These are phyloP conservation scores for Auricularia sp. DNA, from an alignment of 768 basidiomycete species.

Conservation along the genomic window DNA sequence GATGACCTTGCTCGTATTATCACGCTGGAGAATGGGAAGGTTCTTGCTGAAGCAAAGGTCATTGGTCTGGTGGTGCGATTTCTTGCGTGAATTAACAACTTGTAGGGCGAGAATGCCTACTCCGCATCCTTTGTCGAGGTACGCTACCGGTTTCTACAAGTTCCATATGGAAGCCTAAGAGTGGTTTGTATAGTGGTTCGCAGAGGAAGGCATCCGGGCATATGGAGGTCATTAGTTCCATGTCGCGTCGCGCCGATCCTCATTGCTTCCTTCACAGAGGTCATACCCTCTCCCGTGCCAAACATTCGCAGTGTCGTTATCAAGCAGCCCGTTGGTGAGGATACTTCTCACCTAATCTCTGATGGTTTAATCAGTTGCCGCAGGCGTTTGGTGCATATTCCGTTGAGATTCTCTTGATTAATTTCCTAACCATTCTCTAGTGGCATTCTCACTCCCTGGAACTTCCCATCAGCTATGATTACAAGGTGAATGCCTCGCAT, in stretches of 20 bases:
- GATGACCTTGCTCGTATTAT: constrained; percentile 85
- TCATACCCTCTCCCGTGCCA: constrained; percentile 65
- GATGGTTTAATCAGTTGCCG: too few relatives aligned
- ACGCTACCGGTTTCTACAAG: constrained; percentile 15
- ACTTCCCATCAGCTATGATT: constrained; percentile 87
- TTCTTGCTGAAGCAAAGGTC: constrained; percentile 74
- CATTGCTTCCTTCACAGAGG: constrained; percentile 35
- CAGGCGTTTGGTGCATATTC: neutral
- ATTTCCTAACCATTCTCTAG: constrained; percentile 24
- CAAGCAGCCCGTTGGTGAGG: constrained; percentile 76
- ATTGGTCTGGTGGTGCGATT: neutral
- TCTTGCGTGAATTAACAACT: neutral
- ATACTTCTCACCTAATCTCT: neutral
- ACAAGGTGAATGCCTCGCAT: constrained; percentile 15
- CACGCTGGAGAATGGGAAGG: constrained; percentile 78
- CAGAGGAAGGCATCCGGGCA: constrained; percentile 83
- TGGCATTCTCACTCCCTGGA: constrained; percentile 78
- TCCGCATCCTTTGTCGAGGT: constrained; percentile 80
- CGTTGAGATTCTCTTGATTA: neutral
- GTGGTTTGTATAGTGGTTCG: constrained; percentile 59
- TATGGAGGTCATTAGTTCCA: constrained; percentile 58
- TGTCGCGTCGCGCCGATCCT: neutral
- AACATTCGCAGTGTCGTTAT: constrained; percentile 76
- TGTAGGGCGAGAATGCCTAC: constrained; percentile 72
- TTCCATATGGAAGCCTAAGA: constrained; percentile 13